Base-by-base conservation (phyloP, 768 basidiomycete genomes). In the Russula emetica region DNA sequence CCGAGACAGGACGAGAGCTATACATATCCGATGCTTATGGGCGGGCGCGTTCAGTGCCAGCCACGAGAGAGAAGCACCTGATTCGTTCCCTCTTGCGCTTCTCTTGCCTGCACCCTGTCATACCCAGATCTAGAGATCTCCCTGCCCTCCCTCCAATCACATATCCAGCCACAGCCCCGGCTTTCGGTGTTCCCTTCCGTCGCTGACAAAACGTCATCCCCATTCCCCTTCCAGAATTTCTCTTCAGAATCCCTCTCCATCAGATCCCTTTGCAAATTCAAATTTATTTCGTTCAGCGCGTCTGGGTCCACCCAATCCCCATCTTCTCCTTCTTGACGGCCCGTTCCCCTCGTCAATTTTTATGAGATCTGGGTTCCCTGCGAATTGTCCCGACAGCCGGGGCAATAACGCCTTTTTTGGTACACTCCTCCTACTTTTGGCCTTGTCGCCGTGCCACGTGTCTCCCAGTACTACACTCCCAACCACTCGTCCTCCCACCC, bases 201-300 rank as follows among this genome's bases (percentile, higher is more conserved):
- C 72, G 66, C 71, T 69, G 70, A 69, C 68, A 69, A 67, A 69
- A 66, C 67, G 62, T 62, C 69, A 63, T 66, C 61, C 67, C 68
- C 69, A 68, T 66, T 70, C 45, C 58, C 59, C 70, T 69, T 64
- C 67, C 65, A 61, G 66, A 68, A 67, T 32, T 62, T 53, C 61
- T 62, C 50, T 66, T 57, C 26, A 54, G 62, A 67, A 61, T 34
- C 44, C 64, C 51, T 42, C 62, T 57, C 60, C 65, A 67, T 66
- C 66, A 63, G 67, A 69, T 67, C 62, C 44, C 36, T 51, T 66
- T 68, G 53, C 66, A 50, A 67, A 65, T 67, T 67, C 68, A 59
- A 68, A 66, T 66, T 69, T 64, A 51, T 58, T 58, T 64, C 50
- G 13, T n/a, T 14, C 44, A 53, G 51, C 52, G 61, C 60, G 61